Base-by-base conservation (phyloP, 2,329 filamentous ascomycete species). In the Trichoderma sp. region DNA sequence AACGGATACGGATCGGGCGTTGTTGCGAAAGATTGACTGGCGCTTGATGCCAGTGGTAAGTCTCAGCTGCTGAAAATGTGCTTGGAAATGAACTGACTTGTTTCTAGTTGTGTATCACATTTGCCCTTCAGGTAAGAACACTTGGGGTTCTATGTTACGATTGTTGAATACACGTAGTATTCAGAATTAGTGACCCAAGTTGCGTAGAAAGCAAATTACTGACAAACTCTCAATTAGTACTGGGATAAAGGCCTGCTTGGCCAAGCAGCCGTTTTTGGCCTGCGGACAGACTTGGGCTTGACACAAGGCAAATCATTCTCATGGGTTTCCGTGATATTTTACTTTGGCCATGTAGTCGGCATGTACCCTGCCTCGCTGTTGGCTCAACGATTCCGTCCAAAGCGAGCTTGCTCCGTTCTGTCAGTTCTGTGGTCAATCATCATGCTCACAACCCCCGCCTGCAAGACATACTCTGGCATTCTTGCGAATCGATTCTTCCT, bases 161-260 rank as follows among this genome's bases (percentile, higher is more conserved):
- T n/a, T n/a, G n/a, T n/a, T n/a, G n/a, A n/a, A n/a, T n/a, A n/a
- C n/a, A n/a, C n/a, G n/a, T n/a, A n/a, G n/a, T n/a, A 24, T 21
- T 21, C n/a, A 11, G 7, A 11, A 11, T 49, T 14, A 13, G 8
- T 5, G 5, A n/a, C 11, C 8, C 5, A 13, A 21, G 4, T 24
- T 49, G 11, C 21, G 46, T 10, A 13, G 5, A 49, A 11, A 24
- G 43, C 8, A 46, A n/a, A 18, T 11, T 3, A 61, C 59, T 61
- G n/a, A 61, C 39, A 14, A 32, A 1, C n/a, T 21, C 13, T n/a
- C 18, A 24, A 51, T 18, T 34, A 51, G 59, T 61, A 51, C n/a
- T 61, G 58, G 58, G 58, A 60, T n/a, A 60, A 60, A 60, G 58
- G 58, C 18, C 10, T 60, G 58, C 59, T 61, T 24, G 59, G 59